Evolutionary conservation across 257 asterid genomes (phyloP), one percentile per base, ranked within the genome.

Genomic region (Penstemon barbatus): DNA sequence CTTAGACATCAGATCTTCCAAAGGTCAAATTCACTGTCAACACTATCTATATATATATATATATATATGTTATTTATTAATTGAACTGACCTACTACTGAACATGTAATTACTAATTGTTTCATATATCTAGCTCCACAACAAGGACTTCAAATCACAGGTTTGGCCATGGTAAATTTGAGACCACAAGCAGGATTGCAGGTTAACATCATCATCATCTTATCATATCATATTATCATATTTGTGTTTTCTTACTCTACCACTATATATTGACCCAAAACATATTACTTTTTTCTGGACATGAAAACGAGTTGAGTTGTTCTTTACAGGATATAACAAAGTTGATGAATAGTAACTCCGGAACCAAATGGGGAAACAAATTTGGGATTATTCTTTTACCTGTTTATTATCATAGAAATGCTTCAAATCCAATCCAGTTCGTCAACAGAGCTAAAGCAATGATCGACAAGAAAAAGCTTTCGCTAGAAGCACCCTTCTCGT

Each of bases 381-480:
- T 92, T 44, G 95, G 98, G 0, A 75, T 90, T 60, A 1, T 93
- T 63, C 85, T 90, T 0, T 71, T 93, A 40, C 98, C 98, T 5
- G 79, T 80, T 71, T 68, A 73, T 25, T 90, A 86, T 67, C 76
- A 84, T 44, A 77, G 59, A n/a, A 56, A 52, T n/a, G 78, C 68
- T 13, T 60, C 81, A 2, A 75, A 90, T 74, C 94, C 91, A 37
- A 85, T 93, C 44, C 59, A 81, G 33, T 86, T 63, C 69, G 85
- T 93, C 2, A 80, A 63, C 74, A 81, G 88, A 72, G 85, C 97
- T 0, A 92, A 92, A 64, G 65, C 78, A 11, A 92, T 85, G 91
- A 83, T 89, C 18, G 97, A 89, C 84, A 77, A 69, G 83, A 92
- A 92, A 70, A 92, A 92, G 71, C 84, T 79, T 0, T 92, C 98